Base-by-base conservation (phyloP, 495 filamentous ascomycete species). In the Neurospora sp. region DNA sequence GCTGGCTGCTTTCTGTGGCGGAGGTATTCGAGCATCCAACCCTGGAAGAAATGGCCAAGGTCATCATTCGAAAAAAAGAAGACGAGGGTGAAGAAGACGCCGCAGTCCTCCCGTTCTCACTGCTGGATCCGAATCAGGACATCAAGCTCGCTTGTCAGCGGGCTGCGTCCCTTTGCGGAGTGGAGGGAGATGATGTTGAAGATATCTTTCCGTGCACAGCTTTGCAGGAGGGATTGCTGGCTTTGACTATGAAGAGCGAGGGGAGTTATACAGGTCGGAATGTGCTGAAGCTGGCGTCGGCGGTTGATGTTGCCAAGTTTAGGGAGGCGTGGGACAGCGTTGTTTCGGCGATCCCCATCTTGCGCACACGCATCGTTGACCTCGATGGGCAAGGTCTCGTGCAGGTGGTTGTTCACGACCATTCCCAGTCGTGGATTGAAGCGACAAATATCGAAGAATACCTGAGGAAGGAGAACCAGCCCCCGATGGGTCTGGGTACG, bases 161-260 rank as follows among this genome's bases (percentile, higher is more conserved):
- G 66, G 79, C 86, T 20, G 78, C 82, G 11, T 77, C 80, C 4
- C 76, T 87, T 0, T 90, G 88, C 71, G 73, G 73, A 9, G 74
- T 88, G 4, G 73, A 81, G 2, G 27, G 79, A 7, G 79, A 83
- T 1, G 79, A 75, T 0, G 79, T 90, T 39, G 79, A 85, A 39
- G 88, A 92, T 79, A 80, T 88, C 0, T 92, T 90, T 75, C 89
- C 90, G 9, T 91, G 89, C 81, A 90, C 87, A 4, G 83, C 90
- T 8, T 82, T 91, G 0, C 91, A 93, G 77, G 90, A 90, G 75
- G 89, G 89, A 0, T 79, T 92, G 12, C 79, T 92, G n/a, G 73
- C 81, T n/a, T 71, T 82, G 11, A 78, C 79, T 0, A 81, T 84
- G 54, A 86, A 86, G 72, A 83, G 86, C 11, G 72, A 77, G 12